Conservation (phyloP, 192 early-diverging fungal genomes). For the Entophlyctis luteolus region DNA sequence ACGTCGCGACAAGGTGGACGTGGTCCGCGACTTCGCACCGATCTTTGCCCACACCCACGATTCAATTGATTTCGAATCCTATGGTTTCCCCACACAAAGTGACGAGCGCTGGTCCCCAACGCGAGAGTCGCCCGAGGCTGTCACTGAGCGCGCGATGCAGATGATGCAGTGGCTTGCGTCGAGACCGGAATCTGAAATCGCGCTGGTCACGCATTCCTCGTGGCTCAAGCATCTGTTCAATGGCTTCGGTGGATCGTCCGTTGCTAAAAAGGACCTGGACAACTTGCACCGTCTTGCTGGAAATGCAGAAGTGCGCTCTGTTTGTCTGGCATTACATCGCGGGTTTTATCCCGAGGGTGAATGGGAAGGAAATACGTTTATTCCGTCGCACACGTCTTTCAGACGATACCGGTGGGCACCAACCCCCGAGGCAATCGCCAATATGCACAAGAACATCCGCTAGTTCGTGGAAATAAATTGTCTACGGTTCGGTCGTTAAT, state of each 20-base stretch:
- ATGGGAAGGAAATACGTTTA: background rate
- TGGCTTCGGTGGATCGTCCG: background rate
- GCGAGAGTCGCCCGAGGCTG: background rate
- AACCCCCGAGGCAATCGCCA: background rate
- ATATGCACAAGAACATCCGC: background rate
- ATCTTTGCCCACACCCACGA: background rate
- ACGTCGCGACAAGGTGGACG: background rate
- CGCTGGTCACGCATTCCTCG: background rate
- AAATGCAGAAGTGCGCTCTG: background rate
- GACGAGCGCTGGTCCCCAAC: background rate
- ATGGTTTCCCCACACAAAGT: background rate
- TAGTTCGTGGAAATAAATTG: too few species aligned
- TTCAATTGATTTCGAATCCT: background rate
- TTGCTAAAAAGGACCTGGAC: background rate
- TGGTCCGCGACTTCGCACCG: background rate
- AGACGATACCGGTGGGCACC: background rate
- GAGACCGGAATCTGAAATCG: background rate
- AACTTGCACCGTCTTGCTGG: background rate
- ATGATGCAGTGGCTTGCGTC: conserved; percentile 1
- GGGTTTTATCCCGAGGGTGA: conserved; percentile 1
- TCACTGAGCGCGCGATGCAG: background rate
- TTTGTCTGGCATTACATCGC: background rate
- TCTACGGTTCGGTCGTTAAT: too few species aligned
- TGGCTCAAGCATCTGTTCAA: background rate
- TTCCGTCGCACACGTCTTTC: background rate